Base-by-base conservation (phyloP, 2,329 filamentous ascomycete species). In the Magnaporthales sp. region DNA sequence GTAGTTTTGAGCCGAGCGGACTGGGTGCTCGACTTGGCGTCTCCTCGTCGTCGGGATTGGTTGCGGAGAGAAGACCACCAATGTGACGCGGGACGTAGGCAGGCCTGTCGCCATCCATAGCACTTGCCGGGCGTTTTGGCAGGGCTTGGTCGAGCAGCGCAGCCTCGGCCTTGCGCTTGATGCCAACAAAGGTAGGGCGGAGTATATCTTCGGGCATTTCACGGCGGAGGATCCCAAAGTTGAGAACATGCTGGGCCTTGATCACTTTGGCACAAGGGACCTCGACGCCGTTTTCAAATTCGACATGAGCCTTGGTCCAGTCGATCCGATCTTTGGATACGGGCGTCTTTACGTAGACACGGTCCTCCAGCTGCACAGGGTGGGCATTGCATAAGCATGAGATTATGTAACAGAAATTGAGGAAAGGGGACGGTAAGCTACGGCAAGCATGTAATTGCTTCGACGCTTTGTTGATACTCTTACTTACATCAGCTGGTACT, bases 151-250 rank as follows among this genome's bases (percentile, higher is more conserved):
- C 80, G 24, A 85, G 83, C 1, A 77, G 78, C 68, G 82, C 80
- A 30, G 80, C 81, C 15, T 79, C 80, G 6, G 83, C 80, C 71
- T 80, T 84, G 27, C 84, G 81, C 75, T 86, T 87, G 72, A 77
- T 62, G 38, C 38, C 38, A 46, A 46, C 38, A 46, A 46, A 46
- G 38, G 38, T 46, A 71, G 68, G 65, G n/a, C 38, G 38, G 38
- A n/a, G 15, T 19, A n/a, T 46, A 46, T 46, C 38, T 46, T 46
- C 38, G 19, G 70, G 64, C 75, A 77, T 66, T 77, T 74, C 67
- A 77, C 75, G 79, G 31, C 75, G 74, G 65, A 77, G 66, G 29
- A 69, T 67, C 10, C 70, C 73, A 32, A 80, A 71, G 79, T 80
- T 10, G 38, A 67, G 66, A 65, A 72, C 64, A 27, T 66, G 31